A percentile compares a stretch with the other conserved stretches of the same genome.
Evolutionary conservation across 176 grass and related monocot species (phyloP).

Genomic region (Eremochloa ophiuroides): DNA sequence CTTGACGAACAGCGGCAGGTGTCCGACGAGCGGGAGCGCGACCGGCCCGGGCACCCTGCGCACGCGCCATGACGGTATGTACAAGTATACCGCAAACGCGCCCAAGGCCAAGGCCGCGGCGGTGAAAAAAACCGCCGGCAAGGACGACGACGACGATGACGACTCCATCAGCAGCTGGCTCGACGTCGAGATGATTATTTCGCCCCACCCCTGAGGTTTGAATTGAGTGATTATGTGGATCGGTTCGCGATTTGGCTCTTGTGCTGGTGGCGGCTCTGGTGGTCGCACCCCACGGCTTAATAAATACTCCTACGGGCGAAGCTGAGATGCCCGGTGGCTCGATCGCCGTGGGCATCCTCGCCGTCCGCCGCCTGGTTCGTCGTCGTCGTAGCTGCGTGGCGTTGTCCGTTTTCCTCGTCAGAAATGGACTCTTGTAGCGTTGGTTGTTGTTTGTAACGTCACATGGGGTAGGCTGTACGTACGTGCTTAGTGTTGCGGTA

Average conservation of each 20-base stretch:
- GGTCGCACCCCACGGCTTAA: not conserved
- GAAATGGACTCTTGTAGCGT: too few species aligned
- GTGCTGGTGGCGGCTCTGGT: not conserved
- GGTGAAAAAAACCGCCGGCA: not conserved
- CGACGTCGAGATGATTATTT: not conserved
- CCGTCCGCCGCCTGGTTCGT: too few species aligned
- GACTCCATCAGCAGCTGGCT: not conserved
- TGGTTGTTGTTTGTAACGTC: too few species aligned
- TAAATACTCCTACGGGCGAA: not conserved
- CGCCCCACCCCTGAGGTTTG: not conserved
- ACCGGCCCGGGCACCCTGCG: constrained; percentile 42
- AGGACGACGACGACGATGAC: too few species aligned
- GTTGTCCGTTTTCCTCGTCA: too few species aligned
- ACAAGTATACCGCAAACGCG: constrained; percentile 39
- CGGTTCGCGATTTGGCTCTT: not conserved
- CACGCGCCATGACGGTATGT: constrained; percentile 41
- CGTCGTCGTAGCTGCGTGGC: too few species aligned
- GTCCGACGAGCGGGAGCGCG: constrained; percentile 38
- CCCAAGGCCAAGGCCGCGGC: constrained; percentile 1
- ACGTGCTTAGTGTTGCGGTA: too few species aligned
- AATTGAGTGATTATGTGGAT: too few species aligned
- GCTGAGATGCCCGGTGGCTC: not conserved
- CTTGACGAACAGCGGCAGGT: constrained; percentile 55
- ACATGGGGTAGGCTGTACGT: too few species aligned
- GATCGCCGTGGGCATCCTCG: not conserved